Evolutionary conservation across 192 early-diverging fungal genomes (phyloP), one percentile per base, ranked within the genome.

Genomic region (Umbelopsis sp.): DNA sequence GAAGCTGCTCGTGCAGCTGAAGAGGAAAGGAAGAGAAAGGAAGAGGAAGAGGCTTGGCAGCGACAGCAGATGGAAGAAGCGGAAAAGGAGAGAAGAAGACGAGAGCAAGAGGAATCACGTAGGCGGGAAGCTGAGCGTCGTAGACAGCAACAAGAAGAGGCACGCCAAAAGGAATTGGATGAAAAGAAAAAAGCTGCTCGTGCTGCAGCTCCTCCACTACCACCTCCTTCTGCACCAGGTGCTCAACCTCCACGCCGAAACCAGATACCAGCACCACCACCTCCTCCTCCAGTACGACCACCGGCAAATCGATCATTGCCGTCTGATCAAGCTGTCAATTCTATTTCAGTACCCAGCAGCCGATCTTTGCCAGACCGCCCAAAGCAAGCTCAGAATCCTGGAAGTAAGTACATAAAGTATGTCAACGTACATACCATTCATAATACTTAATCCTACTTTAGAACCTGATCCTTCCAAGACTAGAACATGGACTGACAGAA

Each of bases 401-500:
- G 41, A 33, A 68, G 70, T 71, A 49, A 64, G 47, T 33, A 0
- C 37, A 41, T 41, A 6, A 6, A 1, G 6, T 41, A 41, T 41
- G 0, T 0, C 10, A 10, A 41, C 7, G 37, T 0, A 10, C 10
- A 41, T 30, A 41, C 10, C 10, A 0, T 41, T 41, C 37, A 10
- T 6, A 6, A 41, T 41, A 41, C 25, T 35, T 11, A 16, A 33
- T 49, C 8, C 16, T 21, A 3, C 10, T 53, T 8, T 15, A 71
- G 70, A 75, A 53, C 78, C 78, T 30, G 74, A 80, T 64, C 44
- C 47, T 3, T 23, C 45, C 27, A 72, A 70, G 33, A 44, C 72
- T 30, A 89, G 97, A 46, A 92, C 85, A 53, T 99, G 97, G 97
- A 96, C 92, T 1, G 97, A 99, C 75, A 84, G 90, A 37, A 89